These are phyloP conservation scores for Larix kaempferi DNA, from an alignment of 75 land plant species.

Conservation along the genomic window DNA sequence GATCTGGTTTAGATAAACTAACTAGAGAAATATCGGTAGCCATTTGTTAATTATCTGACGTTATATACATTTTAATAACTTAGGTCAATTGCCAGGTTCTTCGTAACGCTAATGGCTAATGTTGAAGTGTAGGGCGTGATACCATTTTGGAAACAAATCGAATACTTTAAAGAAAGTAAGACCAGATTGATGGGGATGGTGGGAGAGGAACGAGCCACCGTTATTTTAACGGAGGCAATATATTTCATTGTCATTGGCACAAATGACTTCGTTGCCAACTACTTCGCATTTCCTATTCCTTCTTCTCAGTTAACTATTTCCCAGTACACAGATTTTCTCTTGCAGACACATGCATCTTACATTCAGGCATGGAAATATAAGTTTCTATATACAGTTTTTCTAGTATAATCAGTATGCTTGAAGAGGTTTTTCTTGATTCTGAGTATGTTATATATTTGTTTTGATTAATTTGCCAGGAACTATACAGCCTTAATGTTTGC, in stretches of 20 bases:
- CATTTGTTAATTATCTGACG: not conserved
- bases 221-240: constrained; percentile 32
- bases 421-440: too few species aligned
- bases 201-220: constrained; percentile 33
- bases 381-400: not conserved
- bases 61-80: too few species aligned
- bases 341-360: constrained; percentile 18
- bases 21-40: not conserved
- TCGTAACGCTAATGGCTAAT: too few species aligned
- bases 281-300: constrained; percentile 33
- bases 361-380: not conserved
- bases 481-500: not conserved
- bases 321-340: constrained; percentile 39
- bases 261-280: constrained; percentile 69
- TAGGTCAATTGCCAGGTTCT: too few species aligned
- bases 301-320: constrained; percentile 9
- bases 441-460: too few species aligned
- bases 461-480: not conserved
- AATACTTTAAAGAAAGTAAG: constrained; percentile 56
- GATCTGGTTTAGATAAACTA: not conserved
- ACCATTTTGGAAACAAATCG: constrained; percentile 52
- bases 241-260: constrained; percentile 57
- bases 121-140: constrained; percentile 37
- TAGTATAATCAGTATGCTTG: too few species aligned
- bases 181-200: constrained; percentile 22